phyloP scores from a whole-genome alignment of 169 alveolate species.

The Eimeria necatrix region DNA sequence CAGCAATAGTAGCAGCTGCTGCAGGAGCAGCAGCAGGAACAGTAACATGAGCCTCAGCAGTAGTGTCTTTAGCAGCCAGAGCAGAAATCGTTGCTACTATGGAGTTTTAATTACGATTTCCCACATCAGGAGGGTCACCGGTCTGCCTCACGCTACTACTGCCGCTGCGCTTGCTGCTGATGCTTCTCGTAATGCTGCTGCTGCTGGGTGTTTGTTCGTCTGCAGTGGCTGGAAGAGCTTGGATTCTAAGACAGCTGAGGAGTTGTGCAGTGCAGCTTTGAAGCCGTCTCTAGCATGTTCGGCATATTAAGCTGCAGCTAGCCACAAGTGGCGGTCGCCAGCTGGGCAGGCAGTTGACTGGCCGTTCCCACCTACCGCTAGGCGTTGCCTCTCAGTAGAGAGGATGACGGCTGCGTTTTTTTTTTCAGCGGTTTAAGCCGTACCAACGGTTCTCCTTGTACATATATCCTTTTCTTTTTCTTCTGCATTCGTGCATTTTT shows the following conservation, averaged over 20 bases:
- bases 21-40: not conserved
- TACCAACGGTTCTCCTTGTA: not conserved
- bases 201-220: not conserved
- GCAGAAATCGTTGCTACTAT: too few species aligned
- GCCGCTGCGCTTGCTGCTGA: not conserved
- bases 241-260: not conserved
- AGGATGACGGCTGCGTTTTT: not conserved
- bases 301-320: not conserved
- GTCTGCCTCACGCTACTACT: not conserved
- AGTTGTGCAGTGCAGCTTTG: not conserved
- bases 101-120: too few species aligned
- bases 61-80: not conserved
- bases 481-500: too few species aligned
- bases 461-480: not conserved
- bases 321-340: not conserved
- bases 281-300: too few species aligned
- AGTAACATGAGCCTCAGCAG: not conserved
- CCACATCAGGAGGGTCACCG: too few species aligned
- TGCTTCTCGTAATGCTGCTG: not conserved
- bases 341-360: not conserved
- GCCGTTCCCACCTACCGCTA: not conserved
- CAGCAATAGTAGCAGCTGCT: not conserved
- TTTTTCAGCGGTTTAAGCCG: not conserved
- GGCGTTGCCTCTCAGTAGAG: not conserved
- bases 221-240: constrained; percentile 20